Percentiles rank a stretch among this genome's conserved stretches.
Conservation (phyloP, 495 filamentous ascomycete genomes). For the Terfezia claveryi region DNA sequence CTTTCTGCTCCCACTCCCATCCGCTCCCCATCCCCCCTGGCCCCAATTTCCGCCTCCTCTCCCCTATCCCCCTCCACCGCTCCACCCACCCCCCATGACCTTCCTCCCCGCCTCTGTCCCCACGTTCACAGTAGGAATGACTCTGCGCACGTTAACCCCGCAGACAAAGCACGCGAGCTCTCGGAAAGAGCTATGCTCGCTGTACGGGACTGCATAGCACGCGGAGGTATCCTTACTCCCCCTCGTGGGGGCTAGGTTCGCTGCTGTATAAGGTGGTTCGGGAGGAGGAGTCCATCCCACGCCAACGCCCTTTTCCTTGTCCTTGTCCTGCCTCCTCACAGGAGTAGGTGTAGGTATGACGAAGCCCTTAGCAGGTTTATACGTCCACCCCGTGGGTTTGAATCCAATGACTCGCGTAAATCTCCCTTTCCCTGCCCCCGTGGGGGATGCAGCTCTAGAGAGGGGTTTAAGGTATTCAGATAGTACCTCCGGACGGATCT, state of each 20-base stretch:
- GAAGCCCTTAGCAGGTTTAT: constrained; percentile 43
- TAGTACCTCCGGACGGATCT: constrained; percentile 70
- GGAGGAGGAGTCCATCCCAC: constrained; percentile 56
- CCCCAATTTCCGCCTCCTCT: neutral
- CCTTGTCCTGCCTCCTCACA: too few species aligned
- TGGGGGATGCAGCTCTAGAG: neutral
- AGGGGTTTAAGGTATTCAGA: constrained; percentile 62
- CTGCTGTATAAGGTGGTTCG: constrained; percentile 40
- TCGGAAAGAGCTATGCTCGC: constrained; percentile 80
- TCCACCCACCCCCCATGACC: constrained; percentile 51
- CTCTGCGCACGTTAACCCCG: constrained; percentile 58
- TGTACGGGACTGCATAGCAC: constrained; percentile 85
- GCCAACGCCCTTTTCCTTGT: constrained; percentile 24
- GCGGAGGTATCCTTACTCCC: constrained; percentile 54
- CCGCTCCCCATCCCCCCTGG: neutral
- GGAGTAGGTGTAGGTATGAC: constrained; percentile 36
- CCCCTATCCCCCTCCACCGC: constrained; percentile 24
- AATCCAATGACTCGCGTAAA: constrained; percentile 83
- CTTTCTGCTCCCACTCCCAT: neutral
- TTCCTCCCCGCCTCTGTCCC: constrained; percentile 29
- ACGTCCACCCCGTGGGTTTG: constrained; percentile 80
- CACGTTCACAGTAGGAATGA: constrained; percentile 90
- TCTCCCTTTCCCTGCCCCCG: constrained; percentile 28
- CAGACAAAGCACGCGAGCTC: constrained; percentile 89
- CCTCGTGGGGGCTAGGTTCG: constrained; percentile 51